A percentile compares a stretch with the other conserved stretches of the same genome.
Conservation (phyloP, 352 stramenopile species). For the Phytophthora palmivora region DNA sequence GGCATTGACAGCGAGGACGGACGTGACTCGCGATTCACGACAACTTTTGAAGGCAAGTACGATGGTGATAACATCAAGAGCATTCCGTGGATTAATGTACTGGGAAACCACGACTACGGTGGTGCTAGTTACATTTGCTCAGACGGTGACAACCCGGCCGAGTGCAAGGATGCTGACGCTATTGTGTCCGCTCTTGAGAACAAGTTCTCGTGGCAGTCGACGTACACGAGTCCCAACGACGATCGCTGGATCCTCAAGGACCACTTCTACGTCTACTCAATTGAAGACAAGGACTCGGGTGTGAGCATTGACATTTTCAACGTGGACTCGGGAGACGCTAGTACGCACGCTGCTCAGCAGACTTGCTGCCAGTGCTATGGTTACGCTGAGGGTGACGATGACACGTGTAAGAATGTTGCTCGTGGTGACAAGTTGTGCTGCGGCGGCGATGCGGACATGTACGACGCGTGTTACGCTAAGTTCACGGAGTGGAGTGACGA, state of each 20-base stretch:
- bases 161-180: conserved; percentile 36
- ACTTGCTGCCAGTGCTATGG: conserved; percentile 72
- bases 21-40: conserved; percentile 56
- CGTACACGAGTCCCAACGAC: conserved; percentile 60
- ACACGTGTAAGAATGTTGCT: conserved; percentile 50
- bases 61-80: conserved; percentile 50
- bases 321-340: conserved; percentile 62
- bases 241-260: conserved; percentile 64
- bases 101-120: conserved; percentile 81
- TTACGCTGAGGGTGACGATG: conserved; percentile 48
- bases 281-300: conserved; percentile 45
- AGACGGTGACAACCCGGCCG: conserved; percentile 34
- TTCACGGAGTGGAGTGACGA: conserved; percentile 58
- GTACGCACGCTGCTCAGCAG: conserved; percentile 53
- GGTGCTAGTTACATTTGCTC: conserved; percentile 66
- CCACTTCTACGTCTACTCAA: conserved; percentile 62
- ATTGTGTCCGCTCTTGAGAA: conserved; percentile 36
- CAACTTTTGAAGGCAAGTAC: conserved; percentile 69
- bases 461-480: conserved; percentile 47
- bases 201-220: conserved; percentile 56
- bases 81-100: conserved; percentile 68
- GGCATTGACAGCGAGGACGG: conserved; percentile 54
- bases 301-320: conserved; percentile 72
- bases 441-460: conserved; percentile 47
- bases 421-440: conserved; percentile 49